Base-by-base conservation (phyloP, 1,139 yeast genomes). In the Geotrichum bryndzae region DNA sequence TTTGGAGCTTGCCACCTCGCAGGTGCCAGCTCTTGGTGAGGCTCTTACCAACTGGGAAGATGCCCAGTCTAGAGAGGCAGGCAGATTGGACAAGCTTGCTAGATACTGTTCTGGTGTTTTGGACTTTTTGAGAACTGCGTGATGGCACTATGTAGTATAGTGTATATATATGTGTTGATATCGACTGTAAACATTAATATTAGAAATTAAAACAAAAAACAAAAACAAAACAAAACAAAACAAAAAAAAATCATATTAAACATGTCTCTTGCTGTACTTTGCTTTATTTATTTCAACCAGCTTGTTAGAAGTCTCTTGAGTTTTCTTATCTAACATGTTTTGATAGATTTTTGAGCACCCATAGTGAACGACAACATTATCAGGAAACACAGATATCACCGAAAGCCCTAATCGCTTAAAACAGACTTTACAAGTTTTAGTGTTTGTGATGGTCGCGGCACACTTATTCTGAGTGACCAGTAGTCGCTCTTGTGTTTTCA, bases 31-130 rank as follows among this genome's bases (percentile, higher is more conserved):
- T 3, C 75, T 85, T 48, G 75, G 74, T 52, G 73, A 71, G 0
- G 81, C 84, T 0, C 73, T 90, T 57, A 76, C 76, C 15, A 67
- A 69, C 11, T 86, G 90, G 89, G 77, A 79, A 59, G 68, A 66
- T 1, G 75, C 70, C 27, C 87, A 85, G 67, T 68, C 71, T 27
- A 68, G 65, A 0, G 81, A 79, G 60, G 78, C 80, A 52, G 78
- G 77, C 13, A 79, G 80, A 38, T 74, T 94, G 69, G 96, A 90
- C 68, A 83, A 82, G 41, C 75, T 90, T 64, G 84, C 85, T 35
- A 89, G 91, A 71, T 91, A 87, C 75, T 90, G 97, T 73, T 80
- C 95, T 1, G 95, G 97, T 65, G 92, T 92, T 11, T 77, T 90
- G 53, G 82, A 80, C 67, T 87, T 89, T 69, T 78, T 91, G 56